A percentile compares a stretch with the other conserved stretches of the same genome.
Evolutionary conservation across 1,139 yeast species (phyloP).

Genomic region (Saccharomyces hybrid): DNA sequence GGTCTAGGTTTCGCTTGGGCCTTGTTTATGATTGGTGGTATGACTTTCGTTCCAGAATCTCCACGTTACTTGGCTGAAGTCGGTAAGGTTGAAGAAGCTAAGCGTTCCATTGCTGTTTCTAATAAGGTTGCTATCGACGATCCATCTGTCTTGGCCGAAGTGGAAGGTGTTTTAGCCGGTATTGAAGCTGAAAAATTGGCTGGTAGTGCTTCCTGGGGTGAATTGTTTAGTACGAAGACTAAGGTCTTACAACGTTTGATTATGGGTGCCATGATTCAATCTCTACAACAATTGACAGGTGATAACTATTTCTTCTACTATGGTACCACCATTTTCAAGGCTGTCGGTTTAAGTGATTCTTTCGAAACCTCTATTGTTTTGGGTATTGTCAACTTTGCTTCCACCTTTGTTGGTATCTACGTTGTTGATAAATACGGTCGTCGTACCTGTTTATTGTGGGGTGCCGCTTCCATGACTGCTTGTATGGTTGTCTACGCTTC

Average conservation of each 20-base stretch:
- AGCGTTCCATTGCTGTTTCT: slow-evolving; percentile 33
- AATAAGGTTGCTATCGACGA: slow-evolving; percentile 40
- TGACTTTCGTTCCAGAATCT: slow-evolving; percentile 67
- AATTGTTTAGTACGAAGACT: slow-evolving; percentile 30
- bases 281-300: slow-evolving; percentile 72
- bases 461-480: slow-evolving; percentile 55
- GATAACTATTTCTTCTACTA: slow-evolving; percentile 74
- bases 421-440: slow-evolving; percentile 63
- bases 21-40: slow-evolving; percentile 40
- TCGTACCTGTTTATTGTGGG: slow-evolving; percentile 53
- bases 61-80: slow-evolving; percentile 61
- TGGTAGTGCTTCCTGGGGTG: slow-evolving; percentile 35
- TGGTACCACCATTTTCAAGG: slow-evolving; percentile 66
- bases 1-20: slow-evolving; percentile 45
- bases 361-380: slow-evolving; percentile 67
- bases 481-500: slow-evolving; percentile 57
- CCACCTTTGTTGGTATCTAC: slow-evolving; percentile 57
- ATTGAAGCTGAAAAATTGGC: slow-evolving; percentile 39
- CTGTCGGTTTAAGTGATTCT: slow-evolving; percentile 65
- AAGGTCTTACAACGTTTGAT: slow-evolving; percentile 51
- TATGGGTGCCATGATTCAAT: slow-evolving; percentile 57
- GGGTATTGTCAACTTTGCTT: slow-evolving; percentile 69
- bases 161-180: slow-evolving; percentile 55
- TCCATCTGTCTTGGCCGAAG: slow-evolving; percentile 45
- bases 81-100: slow-evolving; percentile 50